phyloP scores from a whole-genome alignment of 2,329 filamentous ascomycete species.

The Anthostomella pinea region DNA sequence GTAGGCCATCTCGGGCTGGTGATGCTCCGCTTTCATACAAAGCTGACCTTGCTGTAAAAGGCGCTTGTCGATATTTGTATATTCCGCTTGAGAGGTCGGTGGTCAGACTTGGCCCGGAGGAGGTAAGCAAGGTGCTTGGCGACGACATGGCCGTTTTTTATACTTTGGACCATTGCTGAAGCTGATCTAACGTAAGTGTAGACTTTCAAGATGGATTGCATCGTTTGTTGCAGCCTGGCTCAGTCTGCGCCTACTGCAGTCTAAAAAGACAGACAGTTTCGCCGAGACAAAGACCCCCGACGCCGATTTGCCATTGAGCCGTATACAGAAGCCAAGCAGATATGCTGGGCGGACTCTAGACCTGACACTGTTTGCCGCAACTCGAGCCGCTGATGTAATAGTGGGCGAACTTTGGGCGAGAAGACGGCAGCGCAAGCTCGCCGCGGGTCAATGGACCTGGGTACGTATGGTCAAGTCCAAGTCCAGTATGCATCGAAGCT shows the following conservation, averaged over 20 bases:
- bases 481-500: slow-evolving; percentile 2
- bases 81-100: slow-evolving; percentile 19
- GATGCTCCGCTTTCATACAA: slow-evolving; percentile 5
- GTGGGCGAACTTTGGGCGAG: slow-evolving; percentile 63
- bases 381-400: slow-evolving; percentile 69
- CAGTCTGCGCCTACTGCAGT: slow-evolving; percentile 56
- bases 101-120: slow-evolving; percentile 23
- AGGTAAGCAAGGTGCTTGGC: slow-evolving; percentile 30
- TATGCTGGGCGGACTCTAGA: slow-evolving; percentile 74
- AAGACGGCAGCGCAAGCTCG: slow-evolving; percentile 42
- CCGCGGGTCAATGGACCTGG: slow-evolving; percentile 43
- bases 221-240: slow-evolving; percentile 58
- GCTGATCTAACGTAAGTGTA: slow-evolving; percentile 30
- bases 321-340: slow-evolving; percentile 18
- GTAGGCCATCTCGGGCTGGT: slow-evolving; percentile 38
- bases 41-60: slow-evolving; percentile 18
- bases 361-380: slow-evolving; percentile 74
- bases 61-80: slow-evolving; percentile 25
- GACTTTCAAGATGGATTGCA: slow-evolving; percentile 55
- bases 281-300: slow-evolving; percentile 37
- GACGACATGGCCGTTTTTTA: slow-evolving; percentile 9
- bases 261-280: slow-evolving; percentile 46
- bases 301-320: slow-evolving; percentile 22
- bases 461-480: slow-evolving; percentile 31
- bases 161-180: background rate